phyloP scores from a whole-genome alignment of 2,329 filamentous ascomycete species.

The Trichoderma aggressivum region DNA sequence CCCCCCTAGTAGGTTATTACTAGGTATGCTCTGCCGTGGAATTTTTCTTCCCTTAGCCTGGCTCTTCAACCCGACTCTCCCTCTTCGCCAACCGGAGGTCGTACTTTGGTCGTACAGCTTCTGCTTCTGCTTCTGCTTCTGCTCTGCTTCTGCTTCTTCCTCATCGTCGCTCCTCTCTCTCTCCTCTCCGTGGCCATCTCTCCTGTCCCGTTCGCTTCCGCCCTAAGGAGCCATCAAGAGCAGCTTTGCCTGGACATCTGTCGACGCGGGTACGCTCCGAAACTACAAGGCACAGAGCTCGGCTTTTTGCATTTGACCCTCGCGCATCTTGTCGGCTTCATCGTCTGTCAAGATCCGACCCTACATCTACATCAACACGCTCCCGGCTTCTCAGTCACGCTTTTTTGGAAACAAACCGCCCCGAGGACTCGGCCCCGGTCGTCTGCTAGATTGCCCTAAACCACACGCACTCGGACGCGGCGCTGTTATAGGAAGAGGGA shows the following conservation, averaged over 20 bases:
- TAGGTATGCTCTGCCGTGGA: constrained; percentile 15
- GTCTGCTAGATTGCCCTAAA: not conserved
- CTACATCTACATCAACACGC: not conserved
- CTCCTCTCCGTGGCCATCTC: constrained; percentile 19
- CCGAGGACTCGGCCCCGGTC: not conserved
- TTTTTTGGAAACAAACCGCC: not conserved
- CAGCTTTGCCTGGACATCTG: constrained; percentile 15
- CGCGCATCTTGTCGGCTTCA: constrained; percentile 9
- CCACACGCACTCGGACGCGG: not conserved
- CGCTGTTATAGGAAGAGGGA: not conserved
- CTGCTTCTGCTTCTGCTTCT: constrained; percentile 11
- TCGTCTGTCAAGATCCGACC: not conserved
- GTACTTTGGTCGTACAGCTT: constrained; percentile 1
- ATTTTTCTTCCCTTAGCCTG: constrained; percentile 19
- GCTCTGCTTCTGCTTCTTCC: not conserved
- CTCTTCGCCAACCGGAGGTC: constrained; percentile 14
- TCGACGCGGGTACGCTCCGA: constrained; percentile 20
- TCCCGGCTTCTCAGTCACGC: not conserved
- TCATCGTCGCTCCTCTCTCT: constrained; percentile 20
- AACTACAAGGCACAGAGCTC: constrained; percentile 2
- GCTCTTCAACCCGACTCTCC: constrained; percentile 17
- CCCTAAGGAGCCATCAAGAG: constrained; percentile 17
- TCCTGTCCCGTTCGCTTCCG: constrained; percentile 6
- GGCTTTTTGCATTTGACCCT: not conserved
- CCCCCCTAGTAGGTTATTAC: constrained; percentile 19